Base-by-base conservation (phyloP, 148 eudicot genomes). In the Suaeda aralocaspica region DNA sequence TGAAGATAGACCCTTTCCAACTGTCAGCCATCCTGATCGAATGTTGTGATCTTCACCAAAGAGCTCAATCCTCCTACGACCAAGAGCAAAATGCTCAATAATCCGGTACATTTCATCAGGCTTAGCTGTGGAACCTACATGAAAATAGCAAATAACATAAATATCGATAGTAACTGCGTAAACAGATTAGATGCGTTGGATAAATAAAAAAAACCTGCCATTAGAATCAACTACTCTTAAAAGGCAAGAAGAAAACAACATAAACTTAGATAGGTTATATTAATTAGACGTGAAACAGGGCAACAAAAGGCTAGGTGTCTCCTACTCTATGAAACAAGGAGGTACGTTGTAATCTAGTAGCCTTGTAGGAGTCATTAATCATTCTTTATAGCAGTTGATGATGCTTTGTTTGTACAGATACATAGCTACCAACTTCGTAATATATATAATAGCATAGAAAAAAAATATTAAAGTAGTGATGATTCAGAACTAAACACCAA, bases 21-120 rank as follows among this genome's bases (percentile, higher is more conserved):
- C 80, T 13, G 98, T 94, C 80, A 94, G 85, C 98, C 98, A 94
- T 72, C 98, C 98, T 63, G 91, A 31, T 59, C 92, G 85, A 68
- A 91, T 94, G 72, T 94, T 91, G 80, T 94, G 96, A 69, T 93
- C 98, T 81, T 84, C 98, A 21, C 98, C 98, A 72, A 94, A 94
- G 9, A 94, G 91, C 77, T 94, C 98, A 75, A 94, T 82, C 72
- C 98, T 87, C 77, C 97, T 78, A 55, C 98, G 89, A 15, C 98
- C 98, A 72, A 94, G 92, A 57, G 92, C 87, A 83, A 94, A 94
- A 87, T 94, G 98, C 89, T 94, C 98, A 71, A 94, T 74, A 48
- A 94, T 94, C 28, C 97, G 82, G 73, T 91, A 94, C 85, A 94
- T 91, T 74, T 94, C 98, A 76, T 94, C 97, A 68, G 98, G 98